Evolutionary conservation across 2,329 filamentous ascomycete genomes (phyloP), one percentile per base, ranked within the genome.

Genomic region (Gaeumannomyces sp.): DNA sequence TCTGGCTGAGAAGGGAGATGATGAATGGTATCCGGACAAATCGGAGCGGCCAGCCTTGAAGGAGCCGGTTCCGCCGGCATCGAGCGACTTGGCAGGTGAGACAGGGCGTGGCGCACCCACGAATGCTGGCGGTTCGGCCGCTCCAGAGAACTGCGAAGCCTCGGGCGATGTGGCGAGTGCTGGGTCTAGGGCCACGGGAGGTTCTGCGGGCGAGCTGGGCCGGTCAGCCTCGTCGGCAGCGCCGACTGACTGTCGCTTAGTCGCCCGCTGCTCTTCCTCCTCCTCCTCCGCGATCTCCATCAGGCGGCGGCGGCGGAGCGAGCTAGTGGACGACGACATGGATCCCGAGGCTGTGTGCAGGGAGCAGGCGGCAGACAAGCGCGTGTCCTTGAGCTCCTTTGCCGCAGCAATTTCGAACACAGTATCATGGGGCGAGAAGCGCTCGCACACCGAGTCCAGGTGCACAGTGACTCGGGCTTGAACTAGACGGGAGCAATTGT

Each of bases 201-300:
- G 71, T 61, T 69, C 69, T 35, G 70, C 71, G 62, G 71, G 70
- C 38, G 66, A 62, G 35, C 64, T 63, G 14, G 70, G 65, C 63
- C 70, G 65, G 61, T 77, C 75, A 22, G 22, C 45, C 25, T 5
- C 16, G 70, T 84, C 77, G 72, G 83, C 80, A 27, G 78, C 77
- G 8, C 82, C 79, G 10, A 83, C 76, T 2, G 83, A 87, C 71
- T 88, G 81, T 64, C 85, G 80, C 71, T 87, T 89, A 58, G 77
- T 78, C 33, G 85, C 80, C 68, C 85, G 77, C 66, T 83, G 79
- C 66, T 80, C 77, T 59, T 89, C 86, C 71, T 96, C 93, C 73
- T 96, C 92, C 64, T 89, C 91, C 77, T 98, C 95, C n/a, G 90
- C 88, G 74, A 98, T 97, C 78, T 96, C 94, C 79, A 94, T 89